These are phyloP conservation scores for Digitaria exilis DNA, from an alignment of 202 grass and related monocot species.

Conservation along the genomic window DNA sequence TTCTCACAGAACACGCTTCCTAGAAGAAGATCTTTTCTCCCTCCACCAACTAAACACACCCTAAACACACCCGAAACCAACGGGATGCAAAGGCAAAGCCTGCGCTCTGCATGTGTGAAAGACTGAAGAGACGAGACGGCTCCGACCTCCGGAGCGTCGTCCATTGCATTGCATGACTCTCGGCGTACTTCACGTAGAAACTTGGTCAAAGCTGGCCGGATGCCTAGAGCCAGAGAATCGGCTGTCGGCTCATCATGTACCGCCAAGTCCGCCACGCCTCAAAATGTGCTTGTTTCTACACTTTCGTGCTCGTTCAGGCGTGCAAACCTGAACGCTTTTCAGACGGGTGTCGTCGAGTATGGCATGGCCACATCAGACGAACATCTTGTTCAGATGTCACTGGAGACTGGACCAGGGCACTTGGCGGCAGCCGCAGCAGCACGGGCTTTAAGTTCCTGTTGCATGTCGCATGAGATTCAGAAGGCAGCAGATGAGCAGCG, in stretches of 20 bases:
- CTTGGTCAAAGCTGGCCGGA: background rate
- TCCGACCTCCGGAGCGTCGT: background rate
- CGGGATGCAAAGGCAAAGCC: background rate
- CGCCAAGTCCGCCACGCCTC: background rate
- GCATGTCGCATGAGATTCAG: background rate
- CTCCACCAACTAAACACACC: too few relatives aligned
- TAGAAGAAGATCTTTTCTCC: too few relatives aligned
- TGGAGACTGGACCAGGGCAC: background rate
- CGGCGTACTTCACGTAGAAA: conserved; percentile 29
- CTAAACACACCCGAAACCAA: too few relatives aligned
- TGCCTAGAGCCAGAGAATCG: background rate
- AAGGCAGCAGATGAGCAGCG: background rate
- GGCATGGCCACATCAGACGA: background rate
- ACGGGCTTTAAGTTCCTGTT: background rate
- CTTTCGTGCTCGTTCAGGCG: background rate
- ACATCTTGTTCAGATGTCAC: background rate
- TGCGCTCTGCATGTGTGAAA: conserved; percentile 3
- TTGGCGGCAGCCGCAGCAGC: too few relatives aligned
- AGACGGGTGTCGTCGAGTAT: background rate
- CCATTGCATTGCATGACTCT: background rate
- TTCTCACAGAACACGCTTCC: too few relatives aligned
- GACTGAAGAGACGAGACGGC: conserved; percentile 12
- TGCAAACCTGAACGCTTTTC: background rate
- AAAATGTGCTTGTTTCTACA: conserved; percentile 6
- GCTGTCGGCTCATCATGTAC: background rate